Conservation (phyloP, 2,329 filamentous ascomycete genomes). For the Coniochaeta prunicola region DNA sequence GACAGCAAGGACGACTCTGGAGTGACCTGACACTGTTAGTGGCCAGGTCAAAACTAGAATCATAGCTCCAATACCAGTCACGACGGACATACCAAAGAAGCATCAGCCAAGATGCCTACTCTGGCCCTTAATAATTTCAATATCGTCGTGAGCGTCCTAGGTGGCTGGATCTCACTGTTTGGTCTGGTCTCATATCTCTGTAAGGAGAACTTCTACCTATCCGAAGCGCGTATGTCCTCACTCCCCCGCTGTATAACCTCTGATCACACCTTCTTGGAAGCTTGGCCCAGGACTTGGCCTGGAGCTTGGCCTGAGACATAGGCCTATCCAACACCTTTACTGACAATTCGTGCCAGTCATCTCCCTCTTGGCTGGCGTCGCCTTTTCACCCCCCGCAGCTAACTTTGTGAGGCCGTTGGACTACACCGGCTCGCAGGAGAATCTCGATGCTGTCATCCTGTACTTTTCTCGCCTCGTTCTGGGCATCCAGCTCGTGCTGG, state of each 20-base stretch:
- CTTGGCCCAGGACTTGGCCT: background rate
- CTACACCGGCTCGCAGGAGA: constrained; percentile 55
- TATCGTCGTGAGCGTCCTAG: constrained; percentile 70
- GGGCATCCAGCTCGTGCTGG: constrained; percentile 82
- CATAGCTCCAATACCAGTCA: constrained; percentile 4
- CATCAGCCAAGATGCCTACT: constrained; percentile 29
- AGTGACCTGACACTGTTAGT: constrained; percentile 19
- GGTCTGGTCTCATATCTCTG: constrained; percentile 82
- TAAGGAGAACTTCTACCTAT: constrained; percentile 87
- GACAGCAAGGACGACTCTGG: constrained; percentile 30
- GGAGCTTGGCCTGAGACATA: background rate
- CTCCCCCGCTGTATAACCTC: background rate
- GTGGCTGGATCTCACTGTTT: constrained; percentile 85
- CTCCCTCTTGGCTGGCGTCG: constrained; percentile 69
- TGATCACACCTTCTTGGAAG: background rate
- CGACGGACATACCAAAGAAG: background rate
- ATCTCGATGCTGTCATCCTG: constrained; percentile 66
- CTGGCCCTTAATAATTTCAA: constrained; percentile 64
- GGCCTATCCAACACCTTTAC: background rate
- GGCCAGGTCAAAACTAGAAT: background rate
- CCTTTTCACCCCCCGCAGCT: constrained; percentile 70
- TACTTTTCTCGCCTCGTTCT: constrained; percentile 83
- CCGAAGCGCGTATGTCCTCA: constrained; percentile 67
- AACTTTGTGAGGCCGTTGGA: constrained; percentile 70
- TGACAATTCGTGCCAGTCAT: constrained; percentile 55